Percentiles rank a stretch among this genome's conserved stretches.
Conservation (phyloP, 345 rosid species). For the Dipteronia dyeriana region DNA sequence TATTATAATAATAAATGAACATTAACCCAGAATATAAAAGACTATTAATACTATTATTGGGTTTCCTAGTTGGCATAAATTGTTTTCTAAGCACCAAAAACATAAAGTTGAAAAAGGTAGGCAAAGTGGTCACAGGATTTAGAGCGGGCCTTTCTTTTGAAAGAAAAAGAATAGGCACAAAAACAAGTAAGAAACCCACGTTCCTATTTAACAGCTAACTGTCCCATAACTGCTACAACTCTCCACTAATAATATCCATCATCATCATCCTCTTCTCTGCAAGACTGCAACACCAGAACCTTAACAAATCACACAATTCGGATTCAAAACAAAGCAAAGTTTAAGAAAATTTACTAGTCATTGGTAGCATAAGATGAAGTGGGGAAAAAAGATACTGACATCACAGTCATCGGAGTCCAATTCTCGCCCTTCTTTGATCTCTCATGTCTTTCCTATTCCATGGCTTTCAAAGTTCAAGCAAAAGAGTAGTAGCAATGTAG, state of each 20-base stretch:
- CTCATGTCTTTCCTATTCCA: constrained; percentile 49
- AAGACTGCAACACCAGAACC: constrained; percentile 10
- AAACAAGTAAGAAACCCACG: constrained; percentile 47
- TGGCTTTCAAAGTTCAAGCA: constrained; percentile 72
- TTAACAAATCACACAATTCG: constrained; percentile 11
- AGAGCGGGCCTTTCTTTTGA: constrained; percentile 61
- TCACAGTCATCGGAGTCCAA: constrained; percentile 24
- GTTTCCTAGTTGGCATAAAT: constrained; percentile 33
- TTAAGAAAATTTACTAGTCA: constrained; percentile 7
- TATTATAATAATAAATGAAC: constrained; percentile 14
- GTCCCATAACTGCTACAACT: constrained; percentile 44
- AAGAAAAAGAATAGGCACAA: constrained; percentile 21
- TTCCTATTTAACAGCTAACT: constrained; percentile 53
- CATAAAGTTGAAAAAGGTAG: constrained; percentile 37
- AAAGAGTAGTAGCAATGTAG: constrained; percentile 42
- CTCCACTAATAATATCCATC: constrained; percentile 31
- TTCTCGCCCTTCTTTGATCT: constrained; percentile 43
- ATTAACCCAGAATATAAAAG: constrained; percentile 6
- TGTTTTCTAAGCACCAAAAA: constrained; percentile 20
- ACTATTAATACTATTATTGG: background rate
- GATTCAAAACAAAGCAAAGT: background rate
- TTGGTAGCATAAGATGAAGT: constrained; percentile 49
- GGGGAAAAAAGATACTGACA: constrained; percentile 56
- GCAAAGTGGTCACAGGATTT: constrained; percentile 55
- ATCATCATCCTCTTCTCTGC: background rate